Conservation (phyloP, 495 filamentous ascomycete genomes). For the Collariella sp. region DNA sequence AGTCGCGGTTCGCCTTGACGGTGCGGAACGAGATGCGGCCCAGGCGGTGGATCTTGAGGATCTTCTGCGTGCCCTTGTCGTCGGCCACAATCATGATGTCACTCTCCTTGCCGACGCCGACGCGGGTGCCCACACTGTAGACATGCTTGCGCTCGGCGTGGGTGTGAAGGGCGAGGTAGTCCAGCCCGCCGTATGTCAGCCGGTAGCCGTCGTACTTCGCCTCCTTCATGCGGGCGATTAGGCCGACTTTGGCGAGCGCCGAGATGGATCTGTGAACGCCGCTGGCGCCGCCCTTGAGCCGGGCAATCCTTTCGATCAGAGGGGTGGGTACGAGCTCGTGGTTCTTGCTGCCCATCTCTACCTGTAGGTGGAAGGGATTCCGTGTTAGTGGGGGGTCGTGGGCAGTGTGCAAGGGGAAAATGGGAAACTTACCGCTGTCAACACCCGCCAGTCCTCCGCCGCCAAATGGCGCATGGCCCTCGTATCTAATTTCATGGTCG, state of each 20-base stretch:
- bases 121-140: slow-evolving; percentile 88
- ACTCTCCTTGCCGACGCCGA: slow-evolving; percentile 94
- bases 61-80: slow-evolving; percentile 51
- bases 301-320: slow-evolving; percentile 73
- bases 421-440: slow-evolving; percentile 64
- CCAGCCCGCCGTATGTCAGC: slow-evolving; percentile 90
- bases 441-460: slow-evolving; percentile 87
- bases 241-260: slow-evolving; percentile 78
- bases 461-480: slow-evolving; percentile 86
- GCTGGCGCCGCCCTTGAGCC: slow-evolving; percentile 64
- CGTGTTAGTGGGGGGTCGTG: slow-evolving; percentile 11
- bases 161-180: slow-evolving; percentile 89
- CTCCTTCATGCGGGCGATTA: slow-evolving; percentile 90
- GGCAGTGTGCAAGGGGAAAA: slow-evolving; percentile 11
- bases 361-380: slow-evolving; percentile 40
- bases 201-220: slow-evolving; percentile 97
- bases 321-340: slow-evolving; percentile 93
- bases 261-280: slow-evolving; percentile 86
- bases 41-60: slow-evolving; percentile 86
- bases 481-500: slow-evolving; percentile 84
- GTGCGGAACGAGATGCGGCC: slow-evolving; percentile 95
- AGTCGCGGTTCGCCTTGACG: slow-evolving; percentile 92
- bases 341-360: slow-evolving; percentile 88
- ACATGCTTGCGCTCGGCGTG: slow-evolving; percentile 68
- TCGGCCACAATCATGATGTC: slow-evolving; percentile 91